Evolutionary conservation across 176 grass and related monocot genomes (phyloP), one percentile per base, ranked within the genome.

Genomic region (Zea luxurians): DNA sequence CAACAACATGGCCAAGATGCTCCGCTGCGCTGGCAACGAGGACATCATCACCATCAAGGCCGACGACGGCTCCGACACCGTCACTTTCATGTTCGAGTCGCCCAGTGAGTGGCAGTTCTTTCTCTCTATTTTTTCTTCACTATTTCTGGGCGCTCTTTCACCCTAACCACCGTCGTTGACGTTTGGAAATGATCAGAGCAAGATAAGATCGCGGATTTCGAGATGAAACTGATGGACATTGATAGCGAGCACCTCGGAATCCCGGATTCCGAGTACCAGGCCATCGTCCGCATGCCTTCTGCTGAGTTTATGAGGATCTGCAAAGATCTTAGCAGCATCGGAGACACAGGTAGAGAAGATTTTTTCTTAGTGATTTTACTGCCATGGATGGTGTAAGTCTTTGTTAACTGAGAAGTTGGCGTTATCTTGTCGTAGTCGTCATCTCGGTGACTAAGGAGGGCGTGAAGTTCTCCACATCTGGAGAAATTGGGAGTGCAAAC

Each of bases 1-100:
- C 74, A 76, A 50, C 85, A 97, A 97, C 87, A 93, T 98, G 91
- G 68, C 95, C 83, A 98, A 98, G 89, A 98, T 98, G 91, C 95
- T 98, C 55, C 87, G 89, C 44, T 97, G 95, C 61, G 91, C 91
- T 37, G 85, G 89, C 66, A 92, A 94, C 77, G 91, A 97, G 1
- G 91, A 97, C 77, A 97, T 97, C 83, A 90, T 97, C 87, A 97
- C 95, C 85, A 82, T 97, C 87, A 97, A 97, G 89, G 95, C 95
- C 10, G 95, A 97, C 15, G 95, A 94, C 41, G 95, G 95, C 1
- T 92, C 88, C 7, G 95, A 97, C 70, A 89, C 91, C 48, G 95
- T 97, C 65, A 94, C 95, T 70, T 92, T 97, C 91, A 94, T 97
- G 95, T 97, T 97, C 46, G 95, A 97, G 72, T 93, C 90, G 8